Conservation (phyloP, 345 rosid species). For the Salix viminalis region DNA sequence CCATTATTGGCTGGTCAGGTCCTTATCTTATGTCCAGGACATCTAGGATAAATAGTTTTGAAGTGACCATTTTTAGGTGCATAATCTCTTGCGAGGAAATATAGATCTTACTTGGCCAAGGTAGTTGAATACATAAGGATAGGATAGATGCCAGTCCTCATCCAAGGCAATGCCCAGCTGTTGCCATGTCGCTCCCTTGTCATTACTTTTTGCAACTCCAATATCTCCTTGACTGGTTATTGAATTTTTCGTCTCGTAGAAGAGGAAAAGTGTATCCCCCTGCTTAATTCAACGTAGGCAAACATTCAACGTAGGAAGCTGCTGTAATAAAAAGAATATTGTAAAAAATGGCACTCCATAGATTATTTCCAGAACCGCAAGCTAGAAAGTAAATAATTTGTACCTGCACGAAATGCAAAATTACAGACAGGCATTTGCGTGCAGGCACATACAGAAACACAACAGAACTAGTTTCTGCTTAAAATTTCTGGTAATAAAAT, state of each 20-base stretch:
- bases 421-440: neutral
- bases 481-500: too few relatives aligned
- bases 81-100: neutral
- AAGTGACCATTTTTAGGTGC: neutral
- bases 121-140: constrained; percentile 74
- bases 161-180: constrained; percentile 86
- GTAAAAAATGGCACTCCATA: neutral
- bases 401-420: neutral
- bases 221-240: constrained; percentile 90
- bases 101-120: constrained; percentile 59
- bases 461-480: too few relatives aligned
- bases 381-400: neutral
- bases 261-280: constrained; percentile 70
- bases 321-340: neutral
- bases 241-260: constrained; percentile 78
- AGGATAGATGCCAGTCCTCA: constrained; percentile 95
- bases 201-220: constrained; percentile 75
- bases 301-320: neutral
- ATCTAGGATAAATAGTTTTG: neutral
- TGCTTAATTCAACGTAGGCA: constrained; percentile 21
- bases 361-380: neutral
- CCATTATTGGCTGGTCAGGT: neutral
- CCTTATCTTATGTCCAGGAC: neutral
- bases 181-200: constrained; percentile 89
- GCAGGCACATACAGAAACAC: neutral